Base-by-base conservation (phyloP, 1,139 yeast species). In the Suhomyces wounanorum region DNA sequence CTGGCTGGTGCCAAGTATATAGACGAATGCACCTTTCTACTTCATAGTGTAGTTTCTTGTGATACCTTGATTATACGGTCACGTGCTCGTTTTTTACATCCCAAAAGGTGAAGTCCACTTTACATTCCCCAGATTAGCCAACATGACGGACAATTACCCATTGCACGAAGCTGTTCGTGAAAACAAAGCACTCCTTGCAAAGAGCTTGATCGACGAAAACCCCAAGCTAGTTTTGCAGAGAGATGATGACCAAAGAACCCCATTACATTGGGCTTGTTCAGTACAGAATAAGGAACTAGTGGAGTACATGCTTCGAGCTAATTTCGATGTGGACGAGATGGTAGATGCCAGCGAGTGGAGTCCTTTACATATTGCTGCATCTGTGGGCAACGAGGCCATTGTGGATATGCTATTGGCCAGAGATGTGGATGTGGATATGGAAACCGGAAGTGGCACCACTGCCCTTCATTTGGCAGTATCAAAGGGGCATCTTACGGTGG, bases 211-310 rank as follows among this genome's bases (percentile, higher is more conserved):
- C 8, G 64, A 71, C 3, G 74, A 76, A 37, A 67, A 78, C 45
- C 86, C 90, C 8, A 68, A 72, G 26, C 58, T 72, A 11, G 78
- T 79, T 2, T 57, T 77, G 3, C 48, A 61, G 16, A 72, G 69
- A 55, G 97, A 92, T 63, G 79, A 76, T 7, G 97, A 91, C 63
- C 87, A 85, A 3, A 78, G 98, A 55, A 85, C 89, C 2, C 88
- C 97, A 3, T 70, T 92, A 46, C 96, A 89, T 64, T 92, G 97
- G 97, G 97, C 97, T 0, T 82, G 86, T 36, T 83, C 96, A 0
- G 76, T 77, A 58, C 81, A 84, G 50, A 78, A 85, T 54, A 60
- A 68, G 10, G 84, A 81, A 31, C 72, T 87, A 26, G 85, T 83
- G 1, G 67, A 79, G 39, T 65, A 73, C 40, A 68, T 88, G 13